phyloP scores from a whole-genome alignment of 2,329 filamentous ascomycete genomes.

The Pezicula neosporulosa region DNA sequence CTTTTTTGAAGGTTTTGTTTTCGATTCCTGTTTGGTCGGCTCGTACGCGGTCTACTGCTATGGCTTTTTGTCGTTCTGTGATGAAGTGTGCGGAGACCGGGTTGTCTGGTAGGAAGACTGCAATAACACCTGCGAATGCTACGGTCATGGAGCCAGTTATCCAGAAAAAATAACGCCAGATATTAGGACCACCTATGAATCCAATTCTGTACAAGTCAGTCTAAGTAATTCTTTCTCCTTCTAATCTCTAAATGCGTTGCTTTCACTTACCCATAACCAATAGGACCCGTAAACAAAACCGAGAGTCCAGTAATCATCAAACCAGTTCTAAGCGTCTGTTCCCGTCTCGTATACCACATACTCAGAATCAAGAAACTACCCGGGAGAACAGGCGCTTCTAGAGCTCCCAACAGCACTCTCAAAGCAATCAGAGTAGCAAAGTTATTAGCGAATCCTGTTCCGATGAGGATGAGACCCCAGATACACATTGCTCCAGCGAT shows the following conservation, averaged over 20 bases:
- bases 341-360: slow-evolving; percentile 31
- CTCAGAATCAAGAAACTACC: slow-evolving; percentile 30
- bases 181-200: slow-evolving; percentile 13
- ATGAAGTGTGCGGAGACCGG: slow-evolving; percentile 41
- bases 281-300: slow-evolving; percentile 21
- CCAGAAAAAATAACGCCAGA: slow-evolving; percentile 20
- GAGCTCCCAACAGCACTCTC: slow-evolving; percentile 23
- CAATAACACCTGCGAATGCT: slow-evolving; percentile 32
- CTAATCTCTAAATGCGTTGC: background rate
- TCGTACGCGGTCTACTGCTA: slow-evolving; percentile 45
- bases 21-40: slow-evolving; percentile 53
- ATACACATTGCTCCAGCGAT: slow-evolving; percentile 15
- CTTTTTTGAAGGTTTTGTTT: slow-evolving; percentile 44
- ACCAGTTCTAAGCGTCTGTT: slow-evolving; percentile 17
- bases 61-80: slow-evolving; percentile 35
- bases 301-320: slow-evolving; percentile 12
- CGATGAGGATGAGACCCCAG: slow-evolving; percentile 13
- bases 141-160: slow-evolving; percentile 18
- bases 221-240: background rate
- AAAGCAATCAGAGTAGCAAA: slow-evolving; percentile 17
- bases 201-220: slow-evolving; percentile 12
- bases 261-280: slow-evolving; percentile 18
- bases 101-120: slow-evolving; percentile 43
- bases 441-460: slow-evolving; percentile 13
- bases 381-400: slow-evolving; percentile 25